Evolutionary conservation across 2,329 filamentous ascomycete genomes (phyloP).

Genomic region (Grosmannia clavigera): DNA sequence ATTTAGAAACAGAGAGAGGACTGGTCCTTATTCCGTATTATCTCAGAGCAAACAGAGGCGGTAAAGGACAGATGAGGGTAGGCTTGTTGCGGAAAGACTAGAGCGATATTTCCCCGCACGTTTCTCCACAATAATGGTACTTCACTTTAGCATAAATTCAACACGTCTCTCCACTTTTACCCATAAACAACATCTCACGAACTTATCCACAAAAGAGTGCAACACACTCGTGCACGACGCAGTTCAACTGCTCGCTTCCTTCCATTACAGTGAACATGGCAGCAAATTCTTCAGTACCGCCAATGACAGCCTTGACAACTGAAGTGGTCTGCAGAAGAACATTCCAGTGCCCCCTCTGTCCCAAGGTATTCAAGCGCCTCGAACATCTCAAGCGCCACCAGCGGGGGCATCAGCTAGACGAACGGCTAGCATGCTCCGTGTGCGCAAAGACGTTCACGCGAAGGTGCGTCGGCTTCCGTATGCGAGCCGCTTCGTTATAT

Average conservation of each 20-base stretch:
- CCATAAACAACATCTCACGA: no score
- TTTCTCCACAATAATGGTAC: no score
- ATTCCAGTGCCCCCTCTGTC: constrained; percentile 17
- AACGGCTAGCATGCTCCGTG: constrained; percentile 16
- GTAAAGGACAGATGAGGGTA: constrained; percentile 41
- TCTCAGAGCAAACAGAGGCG: constrained; percentile 40
- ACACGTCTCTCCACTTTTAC: no score
- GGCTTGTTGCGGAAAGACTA: constrained; percentile 14
- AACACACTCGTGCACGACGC: no score
- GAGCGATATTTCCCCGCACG: no score
- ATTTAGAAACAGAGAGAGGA: constrained; percentile 11
- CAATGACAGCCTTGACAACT: neutral
- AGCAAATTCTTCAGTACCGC: no score
- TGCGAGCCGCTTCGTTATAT: no score
- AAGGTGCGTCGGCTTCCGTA: no score
- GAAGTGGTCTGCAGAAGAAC: neutral
- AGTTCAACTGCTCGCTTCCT: no score
- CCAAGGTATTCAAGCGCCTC: constrained; percentile 18
- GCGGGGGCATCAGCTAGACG: constrained; percentile 16
- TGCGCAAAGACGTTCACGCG: constrained; percentile 20
- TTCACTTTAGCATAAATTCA: no score
- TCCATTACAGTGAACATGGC: no score
- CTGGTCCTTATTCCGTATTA: constrained; percentile 43
- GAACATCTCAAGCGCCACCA: constrained; percentile 21
- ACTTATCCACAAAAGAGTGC: no score